These are phyloP conservation scores for Ophiocordyceps robertsii DNA, from an alignment of 2,329 filamentous ascomycete genomes.

Conservation along the genomic window DNA sequence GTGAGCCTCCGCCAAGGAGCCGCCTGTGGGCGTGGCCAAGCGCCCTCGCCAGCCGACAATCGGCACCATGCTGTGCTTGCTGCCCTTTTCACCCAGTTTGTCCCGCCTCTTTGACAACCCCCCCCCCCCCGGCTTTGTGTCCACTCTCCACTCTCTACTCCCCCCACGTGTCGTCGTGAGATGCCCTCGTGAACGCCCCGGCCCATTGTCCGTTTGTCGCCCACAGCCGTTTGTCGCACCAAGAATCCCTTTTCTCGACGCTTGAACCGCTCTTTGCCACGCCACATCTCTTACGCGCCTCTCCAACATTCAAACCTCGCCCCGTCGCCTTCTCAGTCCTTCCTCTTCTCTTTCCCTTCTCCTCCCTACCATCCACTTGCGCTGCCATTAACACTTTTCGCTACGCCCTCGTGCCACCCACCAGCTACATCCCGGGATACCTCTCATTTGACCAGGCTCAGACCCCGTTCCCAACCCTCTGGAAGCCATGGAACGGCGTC, in stretches of 20 bases:
- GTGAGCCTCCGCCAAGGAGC: not conserved
- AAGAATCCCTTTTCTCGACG: not conserved
- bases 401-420: not conserved
- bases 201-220: not conserved
- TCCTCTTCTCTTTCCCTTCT: too few species aligned
- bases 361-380: too few species aligned
- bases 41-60: not conserved
- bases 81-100: not conserved
- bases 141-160: not conserved
- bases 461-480: not conserved
- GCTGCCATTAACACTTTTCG: too few species aligned
- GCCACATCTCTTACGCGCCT: too few species aligned
- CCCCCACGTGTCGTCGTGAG: not conserved
- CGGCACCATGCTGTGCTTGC: not conserved
- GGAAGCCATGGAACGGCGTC: not conserved
- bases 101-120: not conserved
- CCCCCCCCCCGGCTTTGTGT: not conserved
- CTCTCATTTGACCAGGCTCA: not conserved
- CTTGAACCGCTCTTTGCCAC: too few species aligned
- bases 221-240: not conserved
- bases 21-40: not conserved
- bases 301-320: too few species aligned
- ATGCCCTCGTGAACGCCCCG: not conserved
- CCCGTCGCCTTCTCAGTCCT: too few species aligned
- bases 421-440: not conserved